Base-by-base conservation (phyloP, 495 filamentous ascomycete species). In the Articulospora tetracladia region DNA sequence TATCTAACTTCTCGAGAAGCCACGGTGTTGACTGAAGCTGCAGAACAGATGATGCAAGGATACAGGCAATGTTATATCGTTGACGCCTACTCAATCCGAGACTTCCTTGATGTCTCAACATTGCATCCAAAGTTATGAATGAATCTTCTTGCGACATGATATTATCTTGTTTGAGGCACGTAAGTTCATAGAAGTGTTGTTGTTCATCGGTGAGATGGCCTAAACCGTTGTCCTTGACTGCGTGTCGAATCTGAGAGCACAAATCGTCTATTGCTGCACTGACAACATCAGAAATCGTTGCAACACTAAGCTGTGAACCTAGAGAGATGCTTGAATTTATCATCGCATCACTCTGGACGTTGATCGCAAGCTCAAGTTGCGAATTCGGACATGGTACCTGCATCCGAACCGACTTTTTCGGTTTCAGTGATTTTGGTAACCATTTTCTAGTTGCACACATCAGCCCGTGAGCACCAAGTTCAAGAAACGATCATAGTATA, bases 21-120 rank as follows among this genome's bases (percentile, higher is more conserved):
- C 69, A 72, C 3, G 68, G 66, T 2, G 66, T 69, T 11, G 55
- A 58, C 26, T 73, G 61, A 20, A 73, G 62, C 28, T 69, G 66
- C 17, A 73, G 62, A 15, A 69, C 47, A 20, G 64, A 70, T 3
- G 64, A 66, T 25, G 69, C 58, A 1, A 73, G 57, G 23, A 68
- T 54, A 26, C 64, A 59, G 0, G 67, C 68, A 28, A 73, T 58
- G 15, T 58, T 59, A 30, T 67, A 62, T n/a, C 68, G 63, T 34
- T 69, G 30, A 48, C 53, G 51, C 13, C 64, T 15, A 36, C 6
- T 62, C 11, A 66, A 53, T 10, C 25, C 24, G 24, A 44, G 20
- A 15, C 26, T 19, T 17, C 51, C 24, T 30, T 52, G 15, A 41
- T 10, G 19, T 46, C n/a, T 15, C 24, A 58, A 54, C 13, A 58